Base-by-base conservation (phyloP, 148 eudicot genomes). In the Vaccinium corymbosum region DNA sequence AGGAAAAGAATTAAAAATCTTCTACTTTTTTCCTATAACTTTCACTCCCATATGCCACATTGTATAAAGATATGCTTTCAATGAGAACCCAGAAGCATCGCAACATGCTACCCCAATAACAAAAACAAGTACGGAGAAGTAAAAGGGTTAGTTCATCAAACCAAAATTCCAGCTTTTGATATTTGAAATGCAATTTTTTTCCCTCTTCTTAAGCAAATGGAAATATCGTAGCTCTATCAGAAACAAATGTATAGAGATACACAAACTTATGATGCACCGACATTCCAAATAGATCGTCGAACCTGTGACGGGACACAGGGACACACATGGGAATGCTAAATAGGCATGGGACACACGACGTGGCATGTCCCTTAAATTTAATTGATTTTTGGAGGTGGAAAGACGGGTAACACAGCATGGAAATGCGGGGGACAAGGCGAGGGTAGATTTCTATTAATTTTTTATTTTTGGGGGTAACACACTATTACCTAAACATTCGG, bases 91-190 rank as follows among this genome's bases (percentile, higher is more conserved):
- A 46, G 9, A 64, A 57, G 17, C 82, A 42, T 14, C 19, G 0
- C 29, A 14, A 62, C 75, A 66, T 25, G 19, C 76, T 17, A 49
- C 9, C 15, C 49, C 35, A 14, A 64, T 14, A 81, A 64, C 74
- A 46, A 49, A 68, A 48, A 16, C 6, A 11, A 55, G 42, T 42
- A 17, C 4, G 8, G 17, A 59, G 59, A 79, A 53, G 22, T 29
- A 56, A 55, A 15, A 76, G 22, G 42, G 52, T 52, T 55, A 79
- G 48, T 29, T 79, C 66, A 29, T 79, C 16, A 79, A 78, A 79
- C 83, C 76, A 46, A 13, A 27, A 49, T 42, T 81, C 22, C 76
- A 81, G 15, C n/a, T 64, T 27, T 32, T 66, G 32, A 16, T 48
- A 22, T 66, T n/a, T 19, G n/a, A 25, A 46, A 25, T 66, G 22